Evolutionary conservation across 140 eudicot genomes (phyloP).

Genomic region (Cichorium intybus): DNA sequence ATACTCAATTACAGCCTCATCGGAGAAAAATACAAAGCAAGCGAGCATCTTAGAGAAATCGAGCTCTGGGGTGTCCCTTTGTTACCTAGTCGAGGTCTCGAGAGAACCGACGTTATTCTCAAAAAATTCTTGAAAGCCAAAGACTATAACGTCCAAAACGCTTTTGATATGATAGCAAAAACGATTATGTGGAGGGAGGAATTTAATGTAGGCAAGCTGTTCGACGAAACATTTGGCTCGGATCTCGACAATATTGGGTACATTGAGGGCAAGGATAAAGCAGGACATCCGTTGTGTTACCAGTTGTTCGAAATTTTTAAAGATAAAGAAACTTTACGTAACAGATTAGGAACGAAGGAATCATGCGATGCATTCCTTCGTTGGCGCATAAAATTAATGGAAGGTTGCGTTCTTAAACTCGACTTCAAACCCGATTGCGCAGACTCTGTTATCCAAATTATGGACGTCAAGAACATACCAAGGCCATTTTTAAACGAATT

Average conservation of each 20-base stretch:
- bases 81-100: slow-evolving; percentile 54
- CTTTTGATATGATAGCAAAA: slow-evolving; percentile 48
- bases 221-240: slow-evolving; percentile 36
- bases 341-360: slow-evolving; percentile 32
- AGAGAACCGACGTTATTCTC: slow-evolving; percentile 48
- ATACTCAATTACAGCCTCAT: slow-evolving; percentile 32
- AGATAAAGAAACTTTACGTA: slow-evolving; percentile 31
- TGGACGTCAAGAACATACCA: slow-evolving; percentile 66
- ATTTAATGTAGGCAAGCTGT: slow-evolving; percentile 32
- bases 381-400: slow-evolving; percentile 72
- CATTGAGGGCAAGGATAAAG: slow-evolving; percentile 42
- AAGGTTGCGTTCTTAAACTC: slow-evolving; percentile 48
- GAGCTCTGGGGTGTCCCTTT: slow-evolving; percentile 84
- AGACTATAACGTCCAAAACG: slow-evolving; percentile 47
- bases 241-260: slow-evolving; percentile 40
- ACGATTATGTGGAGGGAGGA: slow-evolving; percentile 69
- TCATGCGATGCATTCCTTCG: slow-evolving; percentile 39
- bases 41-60: slow-evolving; percentile 30
- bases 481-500: slow-evolving; percentile 56
- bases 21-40: slow-evolving; percentile 15
- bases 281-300: slow-evolving; percentile 63
- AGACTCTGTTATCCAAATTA: slow-evolving; percentile 55
- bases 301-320: slow-evolving; percentile 38
- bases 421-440: slow-evolving; percentile 49
- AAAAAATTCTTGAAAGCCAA: slow-evolving; percentile 68